These are phyloP conservation scores for Lenzites betulinus DNA, from an alignment of 768 basidiomycete species.

Conservation along the genomic window DNA sequence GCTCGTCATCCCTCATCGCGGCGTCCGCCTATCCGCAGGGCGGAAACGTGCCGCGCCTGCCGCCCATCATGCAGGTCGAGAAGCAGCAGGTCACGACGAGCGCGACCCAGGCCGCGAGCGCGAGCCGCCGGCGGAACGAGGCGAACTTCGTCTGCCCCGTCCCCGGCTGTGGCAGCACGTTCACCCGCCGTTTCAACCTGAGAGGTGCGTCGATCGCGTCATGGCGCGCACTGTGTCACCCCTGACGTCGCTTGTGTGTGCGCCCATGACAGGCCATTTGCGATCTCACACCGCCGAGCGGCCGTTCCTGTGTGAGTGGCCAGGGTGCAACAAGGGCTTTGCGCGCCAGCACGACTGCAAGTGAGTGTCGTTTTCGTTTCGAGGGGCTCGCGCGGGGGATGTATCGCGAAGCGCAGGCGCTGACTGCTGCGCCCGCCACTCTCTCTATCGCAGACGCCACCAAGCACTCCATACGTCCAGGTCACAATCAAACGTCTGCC, in stretches of 20 bases:
- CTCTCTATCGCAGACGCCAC: conserved; percentile 61
- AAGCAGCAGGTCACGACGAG: conserved; percentile 95
- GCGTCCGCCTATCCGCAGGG: conserved; percentile 13
- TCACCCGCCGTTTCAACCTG: conserved; percentile 85
- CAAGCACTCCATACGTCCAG: conserved; percentile 87
- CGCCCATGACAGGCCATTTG: conserved; percentile 66
- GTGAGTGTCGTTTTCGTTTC: conserved; percentile 49
- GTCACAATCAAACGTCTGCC: conserved; percentile 82
- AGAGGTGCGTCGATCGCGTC: conserved; percentile 52
- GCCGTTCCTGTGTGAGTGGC: conserved; percentile 92
- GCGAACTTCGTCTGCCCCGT: conserved; percentile 72
- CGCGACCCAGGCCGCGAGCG: conserved; percentile 90
- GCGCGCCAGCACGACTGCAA: conserved; percentile 98
- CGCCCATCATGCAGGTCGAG: conserved; percentile 88
- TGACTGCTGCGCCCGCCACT: conserved; percentile 4
- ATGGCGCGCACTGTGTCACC: not conserved
- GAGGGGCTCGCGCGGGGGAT: not conserved
- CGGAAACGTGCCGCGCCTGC: conserved; percentile 51
- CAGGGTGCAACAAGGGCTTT: conserved; percentile 93
- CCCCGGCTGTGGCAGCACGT: conserved; percentile 41
- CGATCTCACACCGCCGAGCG: conserved; percentile 95
- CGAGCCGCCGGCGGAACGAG: conserved; percentile 85
- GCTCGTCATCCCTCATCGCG: conserved; percentile 26
- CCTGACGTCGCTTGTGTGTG: conserved; percentile 3
- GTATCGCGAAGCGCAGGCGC: not conserved